Base-by-base conservation (phyloP, 1,139 yeast species). In the Saccharomyces hybrid region DNA sequence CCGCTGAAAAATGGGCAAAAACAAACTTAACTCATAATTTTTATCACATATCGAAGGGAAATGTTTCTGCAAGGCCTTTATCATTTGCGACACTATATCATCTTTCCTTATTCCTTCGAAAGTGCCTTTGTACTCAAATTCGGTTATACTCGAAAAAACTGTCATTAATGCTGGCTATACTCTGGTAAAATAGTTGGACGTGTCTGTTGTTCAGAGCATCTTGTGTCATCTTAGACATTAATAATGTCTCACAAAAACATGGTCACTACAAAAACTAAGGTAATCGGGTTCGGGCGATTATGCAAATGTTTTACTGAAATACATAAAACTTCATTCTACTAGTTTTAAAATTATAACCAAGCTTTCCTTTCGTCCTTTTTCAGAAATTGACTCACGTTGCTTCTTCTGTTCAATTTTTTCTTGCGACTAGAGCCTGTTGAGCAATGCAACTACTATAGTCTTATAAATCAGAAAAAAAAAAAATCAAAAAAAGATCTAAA, bases 61-160 rank as follows among this genome's bases (percentile, higher is more conserved):
- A 69, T 93, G 77, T 70, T 80, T 81, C 79, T 93, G 93, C 74
- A 93, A 81, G 2, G 96, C 95, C 71, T 93, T 93, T 69, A 98
- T 85, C 98, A 93, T 93, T 72, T 90, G 97, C 57, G 96, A 86
- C 8, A 99, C 98, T 96, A 58, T 20, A 90, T 95, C 59, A 88
- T 89, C 57, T 96, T 89, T 49, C 97, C 90, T 20, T 20, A 61
- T 95, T 88, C 75, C 88, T 74, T 93, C 99, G 68, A 93, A 93
- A 28, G 96, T 96, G 83, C 85, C 70, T 44, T 70, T 65, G 11
- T 70, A 68, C 49, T 86, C 25, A 4, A 38, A 14, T 38, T 38
- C 23, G 5, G 7, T 38, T 16, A 38, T 38, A 4, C 23, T 16
- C 7, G 42, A 38, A 11, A 38, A 38, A 6, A 38, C 42, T 16